Conservation (phyloP, 2,329 filamentous ascomycete genomes). For the Mycosphaerelloides madeirae region DNA sequence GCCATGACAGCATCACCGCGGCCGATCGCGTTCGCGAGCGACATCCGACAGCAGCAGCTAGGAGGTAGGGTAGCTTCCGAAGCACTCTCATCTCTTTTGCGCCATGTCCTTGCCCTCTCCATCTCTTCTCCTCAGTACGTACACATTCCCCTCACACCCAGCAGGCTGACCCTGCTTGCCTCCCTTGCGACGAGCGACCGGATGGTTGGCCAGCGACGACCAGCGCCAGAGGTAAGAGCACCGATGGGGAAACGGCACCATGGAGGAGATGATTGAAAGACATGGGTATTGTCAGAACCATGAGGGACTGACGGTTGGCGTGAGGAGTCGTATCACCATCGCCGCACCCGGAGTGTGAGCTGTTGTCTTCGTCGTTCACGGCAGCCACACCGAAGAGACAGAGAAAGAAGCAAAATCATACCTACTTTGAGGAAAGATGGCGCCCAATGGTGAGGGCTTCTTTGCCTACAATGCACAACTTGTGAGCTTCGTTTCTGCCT, state of each 20-base stretch:
- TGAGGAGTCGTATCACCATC: background rate
- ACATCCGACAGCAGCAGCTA: too few species aligned
- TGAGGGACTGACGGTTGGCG: too few species aligned
- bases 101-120: slow-evolving; percentile 6
- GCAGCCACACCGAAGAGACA: background rate
- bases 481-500: slow-evolving; percentile 19
- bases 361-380: slow-evolving; percentile 2
- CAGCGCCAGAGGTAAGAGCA: background rate
- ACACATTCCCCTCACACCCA: slow-evolving; percentile 6
- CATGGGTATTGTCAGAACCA: background rate
- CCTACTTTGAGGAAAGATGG: slow-evolving; percentile 8
- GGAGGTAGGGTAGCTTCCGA: too few species aligned
- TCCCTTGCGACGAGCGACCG: background rate
- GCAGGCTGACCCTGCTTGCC: background rate
- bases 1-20: too few species aligned
- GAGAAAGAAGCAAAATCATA: background rate
- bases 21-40: too few species aligned
- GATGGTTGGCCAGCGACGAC: slow-evolving; percentile 1
- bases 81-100: background rate
- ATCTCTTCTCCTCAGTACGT: slow-evolving; percentile 10
- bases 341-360: too few species aligned
- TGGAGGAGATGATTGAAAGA: background rate
- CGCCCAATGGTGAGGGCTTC: slow-evolving; percentile 15
- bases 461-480: slow-evolving; percentile 21
- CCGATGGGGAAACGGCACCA: background rate